Evolutionary conservation across 1,139 yeast genomes (phyloP).

Genomic region (Protomyces inundatus): DNA sequence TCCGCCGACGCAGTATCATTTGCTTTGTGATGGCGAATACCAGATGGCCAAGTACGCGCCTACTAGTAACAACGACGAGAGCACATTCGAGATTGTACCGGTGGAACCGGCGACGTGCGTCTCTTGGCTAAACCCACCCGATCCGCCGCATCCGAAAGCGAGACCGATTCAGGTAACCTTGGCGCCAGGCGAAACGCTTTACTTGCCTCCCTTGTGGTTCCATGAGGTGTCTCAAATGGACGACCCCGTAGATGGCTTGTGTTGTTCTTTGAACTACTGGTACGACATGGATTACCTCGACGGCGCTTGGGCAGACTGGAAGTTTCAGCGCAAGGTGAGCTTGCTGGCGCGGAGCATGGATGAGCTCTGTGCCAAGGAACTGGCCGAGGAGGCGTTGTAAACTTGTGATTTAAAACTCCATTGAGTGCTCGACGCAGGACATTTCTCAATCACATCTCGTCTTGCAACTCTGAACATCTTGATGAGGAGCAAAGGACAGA

Average conservation of each 20-base stretch:
- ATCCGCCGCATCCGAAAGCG: not conserved
- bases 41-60: constrained; percentile 1
- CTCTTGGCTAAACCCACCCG: constrained; percentile 10
- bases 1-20: constrained; percentile 36
- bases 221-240: constrained; percentile 39
- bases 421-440: too few relatives aligned
- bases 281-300: constrained; percentile 34
- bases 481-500: too few relatives aligned
- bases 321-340: constrained; percentile 22
- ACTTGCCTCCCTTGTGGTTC: constrained; percentile 44
- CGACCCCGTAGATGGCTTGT: constrained; percentile 33
- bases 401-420: too few relatives aligned
- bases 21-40: constrained; percentile 27
- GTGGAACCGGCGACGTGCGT: not conserved
- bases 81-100: not conserved
- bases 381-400: constrained; percentile 8
- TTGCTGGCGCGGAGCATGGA: constrained; percentile 4
- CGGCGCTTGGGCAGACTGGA: constrained; percentile 28
- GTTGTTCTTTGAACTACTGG: constrained; percentile 43
- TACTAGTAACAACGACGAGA: not conserved
- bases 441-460: too few relatives aligned
- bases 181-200: constrained; percentile 41
- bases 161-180: constrained; percentile 35
- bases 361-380: constrained; percentile 1
- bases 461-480: too few relatives aligned